A percentile compares a stretch with the other conserved stretches of the same genome.
These are phyloP conservation scores for Boletus rufocinnamomeus DNA, from an alignment of 768 basidiomycete genomes.

Conservation along the genomic window DNA sequence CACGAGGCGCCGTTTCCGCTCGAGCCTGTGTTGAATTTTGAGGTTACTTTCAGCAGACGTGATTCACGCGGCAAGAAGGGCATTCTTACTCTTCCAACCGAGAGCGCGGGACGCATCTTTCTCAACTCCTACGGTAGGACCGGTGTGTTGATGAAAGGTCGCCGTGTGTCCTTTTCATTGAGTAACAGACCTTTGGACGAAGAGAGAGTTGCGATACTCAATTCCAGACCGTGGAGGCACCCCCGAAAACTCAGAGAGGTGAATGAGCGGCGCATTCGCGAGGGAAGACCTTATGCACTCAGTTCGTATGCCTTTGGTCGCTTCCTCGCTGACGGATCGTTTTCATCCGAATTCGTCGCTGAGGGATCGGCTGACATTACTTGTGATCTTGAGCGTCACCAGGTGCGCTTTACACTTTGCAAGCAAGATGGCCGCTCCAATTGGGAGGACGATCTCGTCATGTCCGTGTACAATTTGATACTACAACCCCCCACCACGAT, in stretches of 20 bases:
- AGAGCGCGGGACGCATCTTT: slow-evolving; percentile 24
- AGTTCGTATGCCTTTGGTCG: slow-evolving; percentile 37
- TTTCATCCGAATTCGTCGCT: slow-evolving; percentile 35
- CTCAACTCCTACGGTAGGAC: slow-evolving; percentile 27
- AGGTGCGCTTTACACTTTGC: slow-evolving; percentile 36
- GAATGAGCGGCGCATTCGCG: slow-evolving; percentile 24
- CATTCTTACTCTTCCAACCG: slow-evolving; percentile 34
- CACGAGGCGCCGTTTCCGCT: slow-evolving; percentile 38
- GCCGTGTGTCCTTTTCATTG: slow-evolving; percentile 17
- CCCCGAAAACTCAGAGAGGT: slow-evolving; percentile 28
- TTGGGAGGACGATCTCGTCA: background rate
- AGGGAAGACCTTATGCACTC: slow-evolving; percentile 29
- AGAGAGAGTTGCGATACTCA: slow-evolving; percentile 27
- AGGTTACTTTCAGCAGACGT: slow-evolving; percentile 29
- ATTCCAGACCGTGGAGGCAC: slow-evolving; percentile 33
- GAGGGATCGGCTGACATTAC: slow-evolving; percentile 34
- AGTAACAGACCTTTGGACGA: slow-evolving; percentile 29
- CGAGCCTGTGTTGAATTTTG: slow-evolving; percentile 35
- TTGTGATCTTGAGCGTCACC: slow-evolving; percentile 38
- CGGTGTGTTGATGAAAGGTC: slow-evolving; percentile 33
- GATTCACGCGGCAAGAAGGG: slow-evolving; percentile 29
- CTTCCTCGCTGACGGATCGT: slow-evolving; percentile 37
- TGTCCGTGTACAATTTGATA: background rate
- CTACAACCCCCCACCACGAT: background rate
- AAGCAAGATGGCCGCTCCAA: slow-evolving; percentile 24